A percentile compares a stretch with the other conserved stretches of the same genome.
phyloP scores from a whole-genome alignment of 768 basidiomycete species.

The Tulasnella sp. region DNA sequence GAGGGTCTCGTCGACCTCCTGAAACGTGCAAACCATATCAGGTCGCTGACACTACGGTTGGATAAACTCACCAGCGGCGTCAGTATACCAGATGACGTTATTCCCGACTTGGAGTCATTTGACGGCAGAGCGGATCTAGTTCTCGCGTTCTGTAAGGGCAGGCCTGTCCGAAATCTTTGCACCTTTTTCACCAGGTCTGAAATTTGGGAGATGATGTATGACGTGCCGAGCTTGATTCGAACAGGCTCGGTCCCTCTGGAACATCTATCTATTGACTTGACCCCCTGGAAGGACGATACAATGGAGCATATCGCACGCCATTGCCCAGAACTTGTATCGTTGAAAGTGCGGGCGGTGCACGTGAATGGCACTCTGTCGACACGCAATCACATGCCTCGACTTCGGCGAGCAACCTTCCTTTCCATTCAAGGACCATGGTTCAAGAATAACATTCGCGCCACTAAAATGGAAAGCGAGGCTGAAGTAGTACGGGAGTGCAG shows the following conservation, averaged over 20 bases:
- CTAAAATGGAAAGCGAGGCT: not conserved
- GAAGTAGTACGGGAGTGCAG: not conserved
- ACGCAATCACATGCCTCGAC: not conserved
- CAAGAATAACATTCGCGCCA: not conserved
- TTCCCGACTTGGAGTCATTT: not conserved
- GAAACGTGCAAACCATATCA: not conserved
- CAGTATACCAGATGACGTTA: not conserved
- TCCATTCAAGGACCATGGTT: not conserved
- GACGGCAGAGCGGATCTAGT: not conserved
- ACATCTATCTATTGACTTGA: not conserved
- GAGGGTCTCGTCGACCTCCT: not conserved
- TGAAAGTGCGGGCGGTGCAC: slow-evolving; percentile 43
- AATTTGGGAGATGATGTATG: not conserved
- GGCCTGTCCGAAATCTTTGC: not conserved
- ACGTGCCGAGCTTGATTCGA: not conserved
- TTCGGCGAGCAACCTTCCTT: not conserved
- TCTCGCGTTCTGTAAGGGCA: not conserved
- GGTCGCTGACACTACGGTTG: not conserved
- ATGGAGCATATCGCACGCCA: not conserved
- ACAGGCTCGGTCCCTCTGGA: not conserved
- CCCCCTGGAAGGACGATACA: not conserved
- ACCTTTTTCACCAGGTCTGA: too few relatives aligned
- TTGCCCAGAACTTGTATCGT: not conserved
- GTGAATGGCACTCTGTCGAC: not conserved
- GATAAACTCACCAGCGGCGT: not conserved